phyloP scores from a whole-genome alignment of 768 basidiomycete species.

The Tylopilus vinaceipallidus region DNA sequence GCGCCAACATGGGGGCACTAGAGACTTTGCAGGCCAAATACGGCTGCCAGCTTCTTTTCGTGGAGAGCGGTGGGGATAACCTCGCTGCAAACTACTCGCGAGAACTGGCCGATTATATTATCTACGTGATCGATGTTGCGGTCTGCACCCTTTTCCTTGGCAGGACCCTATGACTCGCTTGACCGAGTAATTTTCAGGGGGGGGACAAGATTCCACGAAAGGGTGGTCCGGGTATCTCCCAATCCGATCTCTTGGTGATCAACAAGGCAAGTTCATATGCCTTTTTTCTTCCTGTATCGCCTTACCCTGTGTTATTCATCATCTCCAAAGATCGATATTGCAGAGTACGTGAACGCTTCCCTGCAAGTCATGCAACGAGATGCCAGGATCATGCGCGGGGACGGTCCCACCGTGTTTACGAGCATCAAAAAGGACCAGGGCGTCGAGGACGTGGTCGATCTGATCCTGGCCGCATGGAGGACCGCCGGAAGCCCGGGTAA shows the following conservation, averaged over 20 bases:
- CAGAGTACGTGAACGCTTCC: slow-evolving; percentile 88
- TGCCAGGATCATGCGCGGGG: slow-evolving; percentile 89
- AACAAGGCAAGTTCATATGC: slow-evolving; percentile 67
- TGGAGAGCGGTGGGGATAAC: slow-evolving; percentile 97
- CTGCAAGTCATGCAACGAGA: slow-evolving; percentile 94
- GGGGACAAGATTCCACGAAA: slow-evolving; percentile 99
- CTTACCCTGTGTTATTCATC: neutral
- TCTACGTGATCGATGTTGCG: slow-evolving; percentile 87
- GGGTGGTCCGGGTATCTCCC: slow-evolving; percentile 96
- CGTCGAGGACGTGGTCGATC: slow-evolving; percentile 75
- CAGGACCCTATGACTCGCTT: neutral
- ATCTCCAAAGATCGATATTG: slow-evolving; percentile 77
- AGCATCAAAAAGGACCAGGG: slow-evolving; percentile 78
- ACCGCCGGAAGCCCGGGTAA: slow-evolving; percentile 72
- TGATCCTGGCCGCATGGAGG: slow-evolving; percentile 89
- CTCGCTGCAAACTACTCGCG: slow-evolving; percentile 95
- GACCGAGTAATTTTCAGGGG: slow-evolving; percentile 57
- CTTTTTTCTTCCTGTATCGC: neutral
- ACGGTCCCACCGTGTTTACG: slow-evolving; percentile 90
- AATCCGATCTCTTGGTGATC: slow-evolving; percentile 90
- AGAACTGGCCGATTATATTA: slow-evolving; percentile 96
- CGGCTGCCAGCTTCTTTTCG: slow-evolving; percentile 85
- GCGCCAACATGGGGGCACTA: slow-evolving; percentile 93
- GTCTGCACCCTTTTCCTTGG: slow-evolving; percentile 39
- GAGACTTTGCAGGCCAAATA: slow-evolving; percentile 93